Evolutionary conservation across 345 rosid species (phyloP).

Genomic region (Bretschneidera sinensis): DNA sequence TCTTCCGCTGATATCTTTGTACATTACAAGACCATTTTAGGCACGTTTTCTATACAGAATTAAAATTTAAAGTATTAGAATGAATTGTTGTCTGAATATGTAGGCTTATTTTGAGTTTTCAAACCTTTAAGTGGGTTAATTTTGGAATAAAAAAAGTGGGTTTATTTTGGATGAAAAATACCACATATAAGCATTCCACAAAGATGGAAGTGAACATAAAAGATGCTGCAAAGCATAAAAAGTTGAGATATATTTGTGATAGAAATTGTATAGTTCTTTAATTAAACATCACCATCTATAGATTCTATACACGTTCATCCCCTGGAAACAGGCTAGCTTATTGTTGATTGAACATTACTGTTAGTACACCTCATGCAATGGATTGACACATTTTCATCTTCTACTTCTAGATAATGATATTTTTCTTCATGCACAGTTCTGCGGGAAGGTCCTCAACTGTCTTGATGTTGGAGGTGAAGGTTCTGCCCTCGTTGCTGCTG

Average conservation of each 20-base stretch:
- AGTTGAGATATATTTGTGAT: not conserved
- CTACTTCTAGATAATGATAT: conserved; percentile 3
- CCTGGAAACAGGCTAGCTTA: not conserved
- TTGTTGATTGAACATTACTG: not conserved
- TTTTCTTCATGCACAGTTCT: conserved; percentile 43
- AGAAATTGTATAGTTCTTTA: not conserved
- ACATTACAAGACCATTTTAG: not conserved
- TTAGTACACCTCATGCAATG: not conserved
- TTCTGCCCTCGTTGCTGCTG: conserved; percentile 82
- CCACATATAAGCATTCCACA: no score
- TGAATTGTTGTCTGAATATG: not conserved
- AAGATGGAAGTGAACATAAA: no score
- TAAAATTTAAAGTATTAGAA: not conserved
- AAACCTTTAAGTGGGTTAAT: no score
- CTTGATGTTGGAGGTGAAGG: conserved; percentile 93
- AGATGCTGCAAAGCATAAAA: no score
- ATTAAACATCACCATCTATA: no score
- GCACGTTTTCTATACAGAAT: not conserved
- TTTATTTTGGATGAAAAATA: not conserved
- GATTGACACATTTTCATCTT: not conserved
- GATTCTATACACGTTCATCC: not conserved
- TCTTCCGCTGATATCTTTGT: not conserved
- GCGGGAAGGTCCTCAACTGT: conserved; percentile 77
- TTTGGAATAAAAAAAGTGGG: no score
- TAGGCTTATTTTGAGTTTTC: no score